Base-by-base conservation (phyloP, 108 stramenopile species). In the Nannochloropsis salina region DNA sequence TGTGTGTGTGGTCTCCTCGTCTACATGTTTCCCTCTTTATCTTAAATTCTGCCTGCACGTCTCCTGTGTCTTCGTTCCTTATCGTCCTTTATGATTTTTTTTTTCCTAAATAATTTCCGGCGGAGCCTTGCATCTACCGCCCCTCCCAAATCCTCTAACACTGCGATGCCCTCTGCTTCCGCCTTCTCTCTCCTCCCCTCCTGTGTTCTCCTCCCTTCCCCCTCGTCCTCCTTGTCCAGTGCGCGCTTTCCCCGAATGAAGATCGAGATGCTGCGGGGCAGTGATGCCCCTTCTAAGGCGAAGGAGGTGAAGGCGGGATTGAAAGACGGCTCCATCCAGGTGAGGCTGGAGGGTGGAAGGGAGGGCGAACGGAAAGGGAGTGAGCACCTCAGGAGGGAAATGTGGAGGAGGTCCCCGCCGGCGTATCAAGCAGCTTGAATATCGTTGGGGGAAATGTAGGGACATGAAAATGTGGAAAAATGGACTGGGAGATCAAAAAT, bases 231-330 rank as follows among this genome's bases (percentile, higher is more conserved):
- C 47, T 51, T 1, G 12, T 15, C 15, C 47, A 51, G 47, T 51
- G 47, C 47, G 47, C 10, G 47, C 12, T 51, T 51, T 51, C 47
- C 47, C 12, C 15, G 47, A 15, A 51, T 51, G 47, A 51, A 81
- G 20, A 31, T 81, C 21, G 80, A 22, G 80, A 31, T 31, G 31
- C 12, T 81, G 80, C 80, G 31, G 9, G 31, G 80, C n/a, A 81
- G 80, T 20, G 21, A 22, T 21, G 9, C 21, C 9, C n/a, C 80
- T 82, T 15, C 44, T 1, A 92, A 92, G 45, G 94, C 92, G 43
- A 83, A 90, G 81, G 92, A 93, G 61, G 79, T 94, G 44, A 90
- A 95, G 84, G 93, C 92, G 74, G 80, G 89, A 44, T 94, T 97
- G 86, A 81, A 42, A 22, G 79, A 82, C 44, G 82, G 85, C 42